Evolutionary conservation across 2,329 filamentous ascomycete genomes (phyloP).

Genomic region (Trichophyton verrucosum): DNA sequence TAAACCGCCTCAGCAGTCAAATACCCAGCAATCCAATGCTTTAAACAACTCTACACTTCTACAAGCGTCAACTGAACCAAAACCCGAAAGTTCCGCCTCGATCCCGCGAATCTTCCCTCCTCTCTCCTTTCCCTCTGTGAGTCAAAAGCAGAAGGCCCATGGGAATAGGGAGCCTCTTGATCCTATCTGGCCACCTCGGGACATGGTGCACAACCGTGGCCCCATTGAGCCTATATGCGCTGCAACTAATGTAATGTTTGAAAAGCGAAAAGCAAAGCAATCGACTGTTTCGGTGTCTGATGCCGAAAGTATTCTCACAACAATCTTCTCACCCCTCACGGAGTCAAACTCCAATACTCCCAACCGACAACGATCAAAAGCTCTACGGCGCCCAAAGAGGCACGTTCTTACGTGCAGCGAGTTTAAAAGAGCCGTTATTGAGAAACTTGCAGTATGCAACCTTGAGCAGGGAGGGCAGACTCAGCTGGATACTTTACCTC

Average conservation of each 20-base stretch:
- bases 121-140: neutral
- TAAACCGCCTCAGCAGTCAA: neutral
- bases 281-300: slow-evolving; percentile 22
- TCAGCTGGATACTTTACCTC: neutral
- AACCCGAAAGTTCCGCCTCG: neutral
- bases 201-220: slow-evolving; percentile 37
- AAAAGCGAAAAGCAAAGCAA: slow-evolving; percentile 29
- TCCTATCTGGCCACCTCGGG: slow-evolving; percentile 30
- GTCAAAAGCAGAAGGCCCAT: neutral
- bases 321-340: neutral
- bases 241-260: slow-evolving; percentile 4
- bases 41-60: neutral
- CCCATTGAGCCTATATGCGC: neutral
- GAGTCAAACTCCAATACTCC: neutral
- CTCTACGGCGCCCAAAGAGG: slow-evolving; percentile 6
- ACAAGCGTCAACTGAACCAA: neutral
- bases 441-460: neutral
- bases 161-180: slow-evolving; percentile 19
- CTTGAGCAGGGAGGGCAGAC: neutral
- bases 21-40: neutral
- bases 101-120: neutral
- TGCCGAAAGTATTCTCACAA: slow-evolving; percentile 23
- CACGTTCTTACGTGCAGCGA: neutral
- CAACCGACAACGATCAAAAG: neutral
- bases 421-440: neutral